phyloP scores from a whole-genome alignment of 495 filamentous ascomycete genomes.

The Penicilliopsis zonata region DNA sequence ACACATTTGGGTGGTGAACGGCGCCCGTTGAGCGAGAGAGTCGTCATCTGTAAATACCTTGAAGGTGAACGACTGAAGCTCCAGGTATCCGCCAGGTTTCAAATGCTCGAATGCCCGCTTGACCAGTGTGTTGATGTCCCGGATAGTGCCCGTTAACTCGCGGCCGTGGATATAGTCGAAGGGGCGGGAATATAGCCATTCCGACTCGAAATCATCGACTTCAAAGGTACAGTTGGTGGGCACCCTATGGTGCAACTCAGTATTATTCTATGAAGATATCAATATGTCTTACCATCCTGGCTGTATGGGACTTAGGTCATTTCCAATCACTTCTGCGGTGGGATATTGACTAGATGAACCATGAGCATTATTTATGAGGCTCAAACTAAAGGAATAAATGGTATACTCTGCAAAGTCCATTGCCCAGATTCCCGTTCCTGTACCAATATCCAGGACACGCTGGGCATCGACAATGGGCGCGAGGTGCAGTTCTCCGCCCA shows the following conservation, averaged over 20 bases:
- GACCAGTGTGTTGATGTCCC: conserved; percentile 45
- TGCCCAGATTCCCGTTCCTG: conserved; percentile 54
- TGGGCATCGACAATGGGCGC: conserved; percentile 36
- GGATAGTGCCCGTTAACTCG: conserved; percentile 42
- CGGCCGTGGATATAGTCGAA: conserved; percentile 55
- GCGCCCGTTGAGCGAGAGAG: conserved; percentile 4
- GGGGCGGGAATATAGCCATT: conserved; percentile 39
- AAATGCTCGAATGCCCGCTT: conserved; percentile 10
- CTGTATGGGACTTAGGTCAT: conserved; percentile 50
- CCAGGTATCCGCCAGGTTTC: conserved; percentile 27
- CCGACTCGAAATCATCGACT: conserved; percentile 48
- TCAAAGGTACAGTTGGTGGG: conserved; percentile 54
- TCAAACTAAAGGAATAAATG: neutral
- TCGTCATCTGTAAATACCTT: conserved; percentile 17
- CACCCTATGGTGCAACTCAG: conserved; percentile 21
- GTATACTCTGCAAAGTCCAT: conserved; percentile 48
- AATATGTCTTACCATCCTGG: conserved; percentile 28
- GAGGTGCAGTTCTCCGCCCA: conserved; percentile 39
- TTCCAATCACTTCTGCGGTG: conserved; percentile 38
- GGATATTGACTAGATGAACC: conserved; percentile 26
- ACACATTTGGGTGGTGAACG: conserved; percentile 3
- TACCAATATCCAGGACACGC: conserved; percentile 48
- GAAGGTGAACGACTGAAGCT: conserved; percentile 24
- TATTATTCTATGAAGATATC: conserved; percentile 3
- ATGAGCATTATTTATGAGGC: neutral